Percentiles rank a stretch among this genome's conserved stretches.
Conservation (phyloP, 2,329 filamentous ascomycete species). For the Talaromyces sp. region DNA sequence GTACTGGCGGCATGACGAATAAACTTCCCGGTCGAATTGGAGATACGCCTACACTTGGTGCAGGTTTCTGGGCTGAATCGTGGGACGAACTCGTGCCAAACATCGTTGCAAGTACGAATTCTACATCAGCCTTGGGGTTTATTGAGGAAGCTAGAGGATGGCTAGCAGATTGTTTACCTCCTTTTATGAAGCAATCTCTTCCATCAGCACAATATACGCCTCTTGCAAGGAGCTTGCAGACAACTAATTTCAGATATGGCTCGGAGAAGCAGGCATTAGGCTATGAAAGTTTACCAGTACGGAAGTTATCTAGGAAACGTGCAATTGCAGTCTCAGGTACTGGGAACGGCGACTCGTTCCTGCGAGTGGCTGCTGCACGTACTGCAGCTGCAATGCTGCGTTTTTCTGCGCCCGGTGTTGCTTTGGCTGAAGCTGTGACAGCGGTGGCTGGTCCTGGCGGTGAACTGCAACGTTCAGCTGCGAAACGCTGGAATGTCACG, state of each 20-base stretch:
- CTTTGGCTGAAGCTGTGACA: conserved; percentile 62
- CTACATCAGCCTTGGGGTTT: background rate
- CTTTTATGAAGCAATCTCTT: conserved; percentile 1
- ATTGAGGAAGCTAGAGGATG: conserved; percentile 7
- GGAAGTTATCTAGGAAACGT: conserved; percentile 28
- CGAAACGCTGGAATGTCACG: conserved; percentile 69
- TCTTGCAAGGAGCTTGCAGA: conserved; percentile 8
- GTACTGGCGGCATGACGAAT: conserved; percentile 80
- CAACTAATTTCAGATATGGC: background rate
- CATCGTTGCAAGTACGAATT: background rate
- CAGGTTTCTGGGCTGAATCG: conserved; percentile 88
- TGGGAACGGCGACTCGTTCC: conserved; percentile 86
- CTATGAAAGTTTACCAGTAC: background rate
- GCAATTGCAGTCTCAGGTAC: conserved; percentile 71
- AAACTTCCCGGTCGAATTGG: conserved; percentile 84
- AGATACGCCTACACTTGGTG: conserved; percentile 80
- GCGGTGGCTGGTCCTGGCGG: conserved; percentile 71
- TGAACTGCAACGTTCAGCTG: conserved; percentile 74
- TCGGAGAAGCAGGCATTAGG: conserved; percentile 6
- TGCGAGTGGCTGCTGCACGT: conserved; percentile 70
- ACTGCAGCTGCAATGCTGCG: conserved; percentile 74
- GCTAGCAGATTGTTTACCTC: conserved; percentile 21
- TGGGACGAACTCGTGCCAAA: conserved; percentile 55
- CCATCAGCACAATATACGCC: conserved; percentile 3
- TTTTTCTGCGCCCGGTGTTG: conserved; percentile 52